These are phyloP conservation scores for Phanerochaete sordida DNA, from an alignment of 768 basidiomycete species.

Conservation along the genomic window DNA sequence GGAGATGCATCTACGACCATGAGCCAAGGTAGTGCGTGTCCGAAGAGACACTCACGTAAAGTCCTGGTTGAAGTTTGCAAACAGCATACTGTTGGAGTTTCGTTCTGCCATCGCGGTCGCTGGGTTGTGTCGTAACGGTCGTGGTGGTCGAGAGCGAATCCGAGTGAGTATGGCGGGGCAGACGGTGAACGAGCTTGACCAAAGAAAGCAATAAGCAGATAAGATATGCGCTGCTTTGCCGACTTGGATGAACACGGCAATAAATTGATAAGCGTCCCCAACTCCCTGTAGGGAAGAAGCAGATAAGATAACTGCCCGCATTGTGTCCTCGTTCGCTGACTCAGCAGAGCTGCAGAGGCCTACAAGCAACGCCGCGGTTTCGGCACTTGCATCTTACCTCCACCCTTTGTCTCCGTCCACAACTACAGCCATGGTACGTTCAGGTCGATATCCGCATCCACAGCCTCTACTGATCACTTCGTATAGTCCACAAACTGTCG, in stretches of 20 bases:
- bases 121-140: not conserved
- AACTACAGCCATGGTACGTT: not conserved
- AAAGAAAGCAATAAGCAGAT: not conserved
- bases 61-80: constrained; percentile 97
- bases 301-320: not conserved
- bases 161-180: not conserved
- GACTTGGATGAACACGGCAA: not conserved
- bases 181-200: not conserved
- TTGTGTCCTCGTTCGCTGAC: not conserved
- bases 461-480: not conserved
- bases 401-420: not conserved
- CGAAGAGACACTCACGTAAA: constrained; percentile 62
- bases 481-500: constrained; percentile 88
- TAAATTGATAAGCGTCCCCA: not conserved
- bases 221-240: not conserved
- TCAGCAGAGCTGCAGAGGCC: not conserved
- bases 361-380: not conserved
- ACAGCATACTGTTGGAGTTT: constrained; percentile 57
- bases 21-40: not conserved
- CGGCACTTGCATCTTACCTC: not conserved
- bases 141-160: constrained; percentile 1
- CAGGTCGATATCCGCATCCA: not conserved
- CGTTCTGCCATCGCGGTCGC: constrained; percentile 31
- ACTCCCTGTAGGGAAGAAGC: not conserved
- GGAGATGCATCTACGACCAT: constrained; percentile 68